Evolutionary conservation across 257 asterid genomes (phyloP), one percentile per base, ranked within the genome.

Genomic region (Eustoma russellianum): DNA sequence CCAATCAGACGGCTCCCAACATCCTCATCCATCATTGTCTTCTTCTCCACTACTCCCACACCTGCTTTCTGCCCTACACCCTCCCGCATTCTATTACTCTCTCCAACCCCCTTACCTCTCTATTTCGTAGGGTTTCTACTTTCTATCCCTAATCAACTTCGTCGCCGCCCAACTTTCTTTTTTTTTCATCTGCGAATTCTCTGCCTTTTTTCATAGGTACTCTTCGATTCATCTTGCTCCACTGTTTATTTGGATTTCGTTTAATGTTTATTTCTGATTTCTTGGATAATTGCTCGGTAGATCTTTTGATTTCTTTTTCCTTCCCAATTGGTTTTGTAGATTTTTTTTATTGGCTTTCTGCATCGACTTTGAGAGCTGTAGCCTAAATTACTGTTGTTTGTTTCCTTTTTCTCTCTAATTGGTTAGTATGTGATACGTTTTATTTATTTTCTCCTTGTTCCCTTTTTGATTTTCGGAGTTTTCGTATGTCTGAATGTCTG

Each of bases 121-220:
- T 41, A 50, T 59, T 54, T 40, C 51, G 41, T 73, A 73, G 78
- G 78, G 69, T 64, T 73, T 67, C 56, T 34, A 3, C 48, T 48
- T 46, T 62, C 55, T 5, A 18, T n/a, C 33, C 41, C 45, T 10
- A 38, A n/a, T 24, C 15, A 35, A 11, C 46, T 16, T 49, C 49
- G 13, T 24, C 53, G 5, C 33, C 35, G n/a, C n/a, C n/a, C n/a
- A n/a, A n/a, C n/a, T n/a, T 61, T 17, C 30, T 33, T 11, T 17
- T 41, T 30, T 41, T 33, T 35, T 40, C 30, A 34, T 59, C 60
- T 33, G n/a, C 41, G 38, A 51, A 13, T 48, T 56, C 12, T 15
- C 7, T 5, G 13, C n/a, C 10, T 18, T 46, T 46, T 10, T 9
- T 13, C 30, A 34, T 44, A 62, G 74, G 74, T 68, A 62, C 38